Base-by-base conservation (phyloP, 495 filamentous ascomycete genomes). In the Bathelium albidoporum region DNA sequence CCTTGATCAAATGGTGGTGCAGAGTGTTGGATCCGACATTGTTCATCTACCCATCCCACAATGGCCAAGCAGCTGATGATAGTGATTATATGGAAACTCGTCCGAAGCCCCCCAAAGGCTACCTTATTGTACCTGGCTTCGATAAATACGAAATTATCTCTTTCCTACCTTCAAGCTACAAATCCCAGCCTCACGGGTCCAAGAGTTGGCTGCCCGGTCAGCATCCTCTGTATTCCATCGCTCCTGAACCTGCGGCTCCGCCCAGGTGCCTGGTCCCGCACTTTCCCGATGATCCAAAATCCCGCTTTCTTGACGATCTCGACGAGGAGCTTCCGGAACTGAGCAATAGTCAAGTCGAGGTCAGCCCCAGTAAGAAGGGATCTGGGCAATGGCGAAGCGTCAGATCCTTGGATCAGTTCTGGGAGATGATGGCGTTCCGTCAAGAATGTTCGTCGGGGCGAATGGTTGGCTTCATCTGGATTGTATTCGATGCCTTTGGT, bases 371-470 rank as follows among this genome's bases (percentile, higher is more conserved):
- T 1, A 74, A 72, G 32, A 67, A 74, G n/a, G 71, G 72, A 22
- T 79, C 80, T 16, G 90, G 88, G 0, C 77, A 82, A 59, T 99
- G 94, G 94, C 87, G 83, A 68, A 91, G 86, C 67, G 86, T 96
- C 20, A 84, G 78, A 66, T 87, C 86, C 0, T 73, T 97, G 32
- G 90, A 92, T 32, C 86, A 93, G 66, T 99, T 99, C 73, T 99
- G 94, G 94, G 94, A 99, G 62, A 87, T 94, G 83, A 97, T 99
- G 94, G 87, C 91, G 16, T 97, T 90, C 70, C 80, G 94, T 32
- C 94, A 97, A 72, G 94, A 99, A 73, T 99, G 94, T 71, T 93
- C 91, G 28, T 87, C 90, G 16, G 94, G 94, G 2, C 79, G 91
- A 24, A 73, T 96, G 61, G 95, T 96, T 0, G 95, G 94, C 0